Evolutionary conservation across 164 flowering plant genomes (phyloP), one percentile per base, ranked within the genome.

Genomic region (Vitis riparia): DNA sequence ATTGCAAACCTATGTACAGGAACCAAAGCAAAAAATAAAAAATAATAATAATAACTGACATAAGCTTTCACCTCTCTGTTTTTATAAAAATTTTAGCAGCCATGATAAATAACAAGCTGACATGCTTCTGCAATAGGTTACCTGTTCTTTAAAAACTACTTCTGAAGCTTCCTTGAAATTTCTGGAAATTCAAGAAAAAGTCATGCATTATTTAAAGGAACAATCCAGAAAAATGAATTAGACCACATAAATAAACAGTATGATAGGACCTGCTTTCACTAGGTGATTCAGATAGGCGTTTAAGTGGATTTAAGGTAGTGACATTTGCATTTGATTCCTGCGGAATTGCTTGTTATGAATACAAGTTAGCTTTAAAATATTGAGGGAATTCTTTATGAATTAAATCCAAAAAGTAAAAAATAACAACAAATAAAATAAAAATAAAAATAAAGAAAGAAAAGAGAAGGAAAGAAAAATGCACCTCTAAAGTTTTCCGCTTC

Each of bases 401-500:
- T 23, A 29, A 29, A 19, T 17, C n/a, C 16, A 2, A 14, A 8
- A 50, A 32, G 4, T 3, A 32, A 5, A 51, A 37, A 37, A 37
- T 37, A 37, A 37, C 44, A 51, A 64, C 44, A 49, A 19, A 56
- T 17, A 13, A 5, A 16, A 58, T 19, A 3, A 52, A 5, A 16
- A 58, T 19, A 8, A 52, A 3, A 30, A 11, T 57, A 13, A 44
- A 23, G 27, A 23, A 29, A 15, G 37, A 11, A 44, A 2, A 14
- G 2, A 10, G n/a, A 5, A 12, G 15, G 32, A 51, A 14, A 51
- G 57, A 6, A 15, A 60, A 73, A 65, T 7, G 63, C 52, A 89
- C 94, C 96, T 88, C 91, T 49, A 65, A 27, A 27, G 67, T 66
- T 80, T 94, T 94, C 71, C 97, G 71, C 79, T 89, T 94, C 80